Evolutionary conservation across 345 rosid genomes (phyloP).

Genomic region (Syzygium jambos): DNA sequence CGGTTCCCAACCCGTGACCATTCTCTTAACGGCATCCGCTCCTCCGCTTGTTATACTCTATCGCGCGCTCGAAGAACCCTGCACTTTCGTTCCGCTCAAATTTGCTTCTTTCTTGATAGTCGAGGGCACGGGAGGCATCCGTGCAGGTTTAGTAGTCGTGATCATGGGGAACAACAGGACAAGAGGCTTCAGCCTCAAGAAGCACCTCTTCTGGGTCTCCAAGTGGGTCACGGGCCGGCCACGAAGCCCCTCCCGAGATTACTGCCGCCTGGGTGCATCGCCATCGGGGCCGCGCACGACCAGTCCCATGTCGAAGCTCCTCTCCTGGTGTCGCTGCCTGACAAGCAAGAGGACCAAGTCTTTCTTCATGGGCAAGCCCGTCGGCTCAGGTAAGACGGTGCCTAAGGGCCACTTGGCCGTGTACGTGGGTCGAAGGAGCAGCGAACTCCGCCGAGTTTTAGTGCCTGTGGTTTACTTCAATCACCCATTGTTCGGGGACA

Average conservation of each 20-base stretch:
- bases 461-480: conserved; percentile 69
- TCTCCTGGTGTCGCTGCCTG: not conserved
- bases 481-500: conserved; percentile 71
- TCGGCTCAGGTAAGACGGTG: not conserved
- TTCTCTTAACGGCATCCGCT: not conserved
- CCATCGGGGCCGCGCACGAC: not conserved
- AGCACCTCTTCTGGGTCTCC: conserved; percentile 33
- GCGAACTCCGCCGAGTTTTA: conserved; percentile 41
- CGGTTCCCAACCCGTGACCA: not conserved
- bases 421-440: not conserved
- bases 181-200: conserved; percentile 55
- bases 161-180: conserved; percentile 11
- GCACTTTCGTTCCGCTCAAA: not conserved
- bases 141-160: conserved; percentile 11
- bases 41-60: not conserved
- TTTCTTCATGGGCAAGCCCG: not conserved
- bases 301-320: not conserved
- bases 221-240: not conserved
- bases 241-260: not conserved
- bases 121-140: conserved; percentile 21
- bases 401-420: not conserved
- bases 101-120: not conserved
- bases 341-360: not conserved
- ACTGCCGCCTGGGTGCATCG: not conserved
- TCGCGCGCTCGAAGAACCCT: not conserved